phyloP scores from a whole-genome alignment of 331 rosid genomes.

The Saraca asoca region DNA sequence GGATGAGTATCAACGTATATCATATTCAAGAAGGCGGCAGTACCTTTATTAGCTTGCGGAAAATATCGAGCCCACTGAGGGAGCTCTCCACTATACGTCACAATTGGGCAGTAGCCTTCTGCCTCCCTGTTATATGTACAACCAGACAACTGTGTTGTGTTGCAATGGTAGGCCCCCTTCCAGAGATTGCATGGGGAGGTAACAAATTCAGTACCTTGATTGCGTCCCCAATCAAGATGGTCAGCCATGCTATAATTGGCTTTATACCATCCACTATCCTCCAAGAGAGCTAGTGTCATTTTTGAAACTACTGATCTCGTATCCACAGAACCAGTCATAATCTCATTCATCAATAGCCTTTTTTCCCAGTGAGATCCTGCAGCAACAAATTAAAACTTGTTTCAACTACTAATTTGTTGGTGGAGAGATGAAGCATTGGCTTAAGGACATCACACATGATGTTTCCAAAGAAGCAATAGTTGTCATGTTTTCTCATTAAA shows the following conservation, averaged over 20 bases:
- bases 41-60: slow-evolving; percentile 91
- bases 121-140: slow-evolving; percentile 99
- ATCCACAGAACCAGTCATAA: slow-evolving; percentile 99
- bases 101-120: slow-evolving; percentile 96
- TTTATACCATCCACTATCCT: slow-evolving; percentile 98
- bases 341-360: slow-evolving; percentile 96
- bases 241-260: slow-evolving; percentile 98
- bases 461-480: neutral
- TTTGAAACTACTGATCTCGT: slow-evolving; percentile 95
- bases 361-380: slow-evolving; percentile 99
- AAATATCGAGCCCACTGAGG: slow-evolving; percentile 98
- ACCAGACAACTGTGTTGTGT: slow-evolving; percentile 87
- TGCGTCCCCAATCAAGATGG: slow-evolving; percentile 95
- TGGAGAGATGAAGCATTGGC: slow-evolving; percentile 17
- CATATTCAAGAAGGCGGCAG: slow-evolving; percentile 21
- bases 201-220: slow-evolving; percentile 87
- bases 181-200: slow-evolving; percentile 86
- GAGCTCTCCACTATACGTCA: slow-evolving; percentile 84
- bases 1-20: slow-evolving; percentile 12
- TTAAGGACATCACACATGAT: slow-evolving; percentile 3
- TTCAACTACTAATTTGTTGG: slow-evolving; percentile 8
- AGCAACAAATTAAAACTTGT: slow-evolving; percentile 10
- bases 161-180: slow-evolving; percentile 98
- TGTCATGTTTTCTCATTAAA: neutral
- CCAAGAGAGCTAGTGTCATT: slow-evolving; percentile 92